Evolutionary conservation across 108 stramenopile genomes (phyloP), one percentile per base, ranked within the genome.

Genomic region (Cyclotella choctawhatcheeana): DNA sequence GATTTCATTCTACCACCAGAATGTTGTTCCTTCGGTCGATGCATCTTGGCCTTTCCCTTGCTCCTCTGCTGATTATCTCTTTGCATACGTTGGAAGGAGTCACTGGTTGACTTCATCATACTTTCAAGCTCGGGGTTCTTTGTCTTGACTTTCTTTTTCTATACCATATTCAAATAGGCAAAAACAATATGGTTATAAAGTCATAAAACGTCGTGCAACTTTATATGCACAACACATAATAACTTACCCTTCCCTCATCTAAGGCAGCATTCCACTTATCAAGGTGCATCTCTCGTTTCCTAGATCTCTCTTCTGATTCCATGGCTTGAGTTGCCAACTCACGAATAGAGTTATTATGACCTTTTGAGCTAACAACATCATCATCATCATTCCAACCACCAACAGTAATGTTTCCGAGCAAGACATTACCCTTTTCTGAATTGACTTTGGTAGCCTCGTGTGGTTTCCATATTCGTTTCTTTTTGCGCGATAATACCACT

Each of bases 231-330:
- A 52, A 1, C 24, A 60, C 16, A 34, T 4, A 10, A 59, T 29
- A 48, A 44, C 67, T 74, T 18, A 64, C 64, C 64, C 73, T 85
- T 64, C 92, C 92, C 79, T 84, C 85, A 72, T 93, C 92, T 16
- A 93, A 73, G 21, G 61, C 62, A 24, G 88, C 74, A 74, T 93
- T 89, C 92, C 92, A 93, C 14, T 79, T 64, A 73, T 89, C 88
- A 12, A 88, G 64, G 66, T 89, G 77, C 84, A 87, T 83, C 44
- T 88, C 84, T 34, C 89, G 77, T 53, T 93, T 93, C 26, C 81
- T 79, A 0, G 37, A 58, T 60, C 71, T 76, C 22, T 86, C 86
- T 16, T 73, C 44, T 54, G 83, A 79, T 24, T 83, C 76, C 58
- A 88, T 84, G 56, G 75, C 62, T 58, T 74, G 45, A 20, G 61